phyloP scores from a whole-genome alignment of 208 protist genomes.

The Leptomonas seymouri region DNA sequence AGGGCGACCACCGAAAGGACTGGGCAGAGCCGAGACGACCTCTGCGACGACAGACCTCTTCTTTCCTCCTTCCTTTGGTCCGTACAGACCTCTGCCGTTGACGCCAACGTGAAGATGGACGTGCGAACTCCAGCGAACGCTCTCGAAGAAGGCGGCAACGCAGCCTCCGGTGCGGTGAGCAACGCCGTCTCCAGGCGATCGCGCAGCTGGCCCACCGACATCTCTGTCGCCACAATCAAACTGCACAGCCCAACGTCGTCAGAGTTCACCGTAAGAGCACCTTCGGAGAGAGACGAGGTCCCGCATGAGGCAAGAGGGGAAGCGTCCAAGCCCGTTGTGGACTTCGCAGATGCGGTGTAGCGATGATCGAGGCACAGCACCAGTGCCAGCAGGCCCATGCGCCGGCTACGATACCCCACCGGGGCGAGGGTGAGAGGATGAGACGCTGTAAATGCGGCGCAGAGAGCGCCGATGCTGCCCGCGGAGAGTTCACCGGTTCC shows the following conservation, averaged over 20 bases:
- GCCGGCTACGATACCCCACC: slow-evolving; percentile 44
- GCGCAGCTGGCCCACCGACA: slow-evolving; percentile 65
- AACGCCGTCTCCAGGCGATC: slow-evolving; percentile 47
- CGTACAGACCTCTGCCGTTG: not conserved
- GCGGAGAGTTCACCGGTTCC: not conserved
- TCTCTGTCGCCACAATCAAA: slow-evolving; percentile 46
- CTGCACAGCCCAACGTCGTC: slow-evolving; percentile 42
- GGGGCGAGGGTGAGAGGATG: slow-evolving; percentile 45
- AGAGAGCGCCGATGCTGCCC: slow-evolving; percentile 10
- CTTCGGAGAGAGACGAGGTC: not conserved
- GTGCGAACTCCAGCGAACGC: not conserved
- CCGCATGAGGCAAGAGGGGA: not conserved
- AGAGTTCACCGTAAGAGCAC: not conserved
- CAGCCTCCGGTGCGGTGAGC: not conserved
- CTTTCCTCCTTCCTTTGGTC: not conserved
- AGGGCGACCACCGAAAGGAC: slow-evolving; percentile 18
- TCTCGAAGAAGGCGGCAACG: not conserved
- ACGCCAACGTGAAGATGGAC: slow-evolving; percentile 9
- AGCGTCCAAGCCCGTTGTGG: too few species aligned
- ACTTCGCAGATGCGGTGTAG: too few species aligned
- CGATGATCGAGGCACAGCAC: not conserved
- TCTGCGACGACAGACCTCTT: not conserved
- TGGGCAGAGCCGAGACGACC: not conserved
- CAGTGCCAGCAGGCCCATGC: slow-evolving; percentile 33
- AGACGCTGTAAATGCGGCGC: slow-evolving; percentile 30